Percentiles rank a stretch among this genome's conserved stretches.
These are phyloP conservation scores for Ascochyta fabae DNA, from an alignment of 2,329 filamentous ascomycete species.

Conservation along the genomic window DNA sequence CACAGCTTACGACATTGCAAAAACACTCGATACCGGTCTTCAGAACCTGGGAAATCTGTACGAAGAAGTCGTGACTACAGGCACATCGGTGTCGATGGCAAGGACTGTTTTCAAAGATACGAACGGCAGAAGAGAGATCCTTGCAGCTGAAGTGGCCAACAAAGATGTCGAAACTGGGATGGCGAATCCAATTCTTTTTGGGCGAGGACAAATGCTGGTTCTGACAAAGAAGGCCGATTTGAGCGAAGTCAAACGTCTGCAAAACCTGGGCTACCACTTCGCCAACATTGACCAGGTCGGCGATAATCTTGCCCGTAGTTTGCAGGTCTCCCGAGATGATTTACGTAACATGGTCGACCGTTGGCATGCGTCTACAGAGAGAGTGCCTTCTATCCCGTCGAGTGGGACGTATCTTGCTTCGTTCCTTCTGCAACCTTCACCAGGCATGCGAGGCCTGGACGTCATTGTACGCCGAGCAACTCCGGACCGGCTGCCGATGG, in stretches of 20 bases:
- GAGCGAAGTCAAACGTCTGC: conserved; percentile 68
- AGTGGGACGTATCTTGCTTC: conserved; percentile 49
- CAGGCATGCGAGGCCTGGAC: conserved; percentile 50
- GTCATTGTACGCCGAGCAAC: conserved; percentile 51
- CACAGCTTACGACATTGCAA: conserved; percentile 75
- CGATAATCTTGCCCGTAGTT: conserved; percentile 70
- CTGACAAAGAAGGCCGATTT: conserved; percentile 70
- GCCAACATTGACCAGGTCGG: conserved; percentile 66
- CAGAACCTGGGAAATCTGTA: conserved; percentile 72
- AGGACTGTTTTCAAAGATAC: conserved; percentile 60
- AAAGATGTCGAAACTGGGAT: conserved; percentile 51
- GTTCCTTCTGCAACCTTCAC: conserved; percentile 50
- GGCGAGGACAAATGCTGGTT: conserved; percentile 81
- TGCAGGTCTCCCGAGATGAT: conserved; percentile 73
- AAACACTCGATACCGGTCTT: conserved; percentile 68
- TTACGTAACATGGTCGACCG: conserved; percentile 66
- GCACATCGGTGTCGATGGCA: conserved; percentile 65
- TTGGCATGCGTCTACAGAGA: conserved; percentile 64
- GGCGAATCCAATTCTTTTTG: conserved; percentile 54
- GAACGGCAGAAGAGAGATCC: conserved; percentile 29
- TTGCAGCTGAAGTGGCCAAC: conserved; percentile 31
- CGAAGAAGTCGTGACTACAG: conserved; percentile 75
- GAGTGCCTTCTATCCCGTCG: conserved; percentile 56
- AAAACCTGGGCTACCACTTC: conserved; percentile 79
- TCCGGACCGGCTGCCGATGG: conserved; percentile 55